A percentile compares a stretch with the other conserved stretches of the same genome.
These are phyloP conservation scores for Pisolithus sp. DNA, from an alignment of 768 basidiomycete species.

Conservation along the genomic window DNA sequence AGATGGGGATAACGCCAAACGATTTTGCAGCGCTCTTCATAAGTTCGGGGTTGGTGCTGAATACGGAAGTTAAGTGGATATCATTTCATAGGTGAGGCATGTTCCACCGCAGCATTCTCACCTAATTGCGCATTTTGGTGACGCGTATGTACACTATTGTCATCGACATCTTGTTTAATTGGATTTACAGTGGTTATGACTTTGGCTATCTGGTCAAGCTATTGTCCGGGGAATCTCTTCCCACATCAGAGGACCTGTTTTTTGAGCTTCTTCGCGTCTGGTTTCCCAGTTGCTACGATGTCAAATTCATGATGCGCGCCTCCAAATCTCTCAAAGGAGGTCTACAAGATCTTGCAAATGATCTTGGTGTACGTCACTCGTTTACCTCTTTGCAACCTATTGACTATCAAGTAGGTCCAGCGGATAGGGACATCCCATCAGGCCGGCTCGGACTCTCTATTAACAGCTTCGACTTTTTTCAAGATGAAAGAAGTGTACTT, in stretches of 20 bases:
- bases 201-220: slow-evolving; percentile 98
- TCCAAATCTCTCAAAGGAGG: slow-evolving; percentile 81
- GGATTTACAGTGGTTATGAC: slow-evolving; percentile 78
- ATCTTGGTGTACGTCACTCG: slow-evolving; percentile 70
- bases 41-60: slow-evolving; percentile 88
- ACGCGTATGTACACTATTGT: neutral
- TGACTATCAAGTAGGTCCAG: slow-evolving; percentile 50
- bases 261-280: slow-evolving; percentile 82
- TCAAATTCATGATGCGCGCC: slow-evolving; percentile 92
- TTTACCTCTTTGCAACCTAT: neutral
- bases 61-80: slow-evolving; percentile 90
- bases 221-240: slow-evolving; percentile 78
- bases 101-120: neutral
- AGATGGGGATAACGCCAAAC: slow-evolving; percentile 86
- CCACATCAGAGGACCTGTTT: slow-evolving; percentile 83
- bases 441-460: slow-evolving; percentile 93
- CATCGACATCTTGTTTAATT: neutral
- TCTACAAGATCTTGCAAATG: slow-evolving; percentile 92
- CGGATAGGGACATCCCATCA: slow-evolving; percentile 90
- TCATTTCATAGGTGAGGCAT: slow-evolving; percentile 87
- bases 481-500: slow-evolving; percentile 92
- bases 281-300: slow-evolving; percentile 97
- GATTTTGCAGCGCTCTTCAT: slow-evolving; percentile 97
- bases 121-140: neutral
- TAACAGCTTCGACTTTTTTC: slow-evolving; percentile 94